These are phyloP conservation scores for Panellus pusillus DNA, from an alignment of 768 basidiomycete species.

Conservation along the genomic window DNA sequence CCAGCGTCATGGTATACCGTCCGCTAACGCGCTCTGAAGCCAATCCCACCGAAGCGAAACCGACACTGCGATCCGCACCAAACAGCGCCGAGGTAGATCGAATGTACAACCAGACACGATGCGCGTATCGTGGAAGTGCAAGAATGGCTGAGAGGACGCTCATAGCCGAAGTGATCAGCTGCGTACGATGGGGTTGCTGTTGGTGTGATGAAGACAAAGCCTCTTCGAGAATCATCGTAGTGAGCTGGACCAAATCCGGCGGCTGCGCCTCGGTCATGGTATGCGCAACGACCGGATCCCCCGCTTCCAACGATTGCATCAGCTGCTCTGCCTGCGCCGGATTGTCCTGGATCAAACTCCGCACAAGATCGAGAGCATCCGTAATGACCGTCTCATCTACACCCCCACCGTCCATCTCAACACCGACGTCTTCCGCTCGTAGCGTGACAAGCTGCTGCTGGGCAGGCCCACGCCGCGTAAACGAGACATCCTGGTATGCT, in stretches of 20 bases:
- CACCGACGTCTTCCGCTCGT: conserved; percentile 65
- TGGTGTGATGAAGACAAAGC: conserved; percentile 54
- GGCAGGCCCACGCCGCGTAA: conserved; percentile 43
- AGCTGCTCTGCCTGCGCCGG: conserved; percentile 62
- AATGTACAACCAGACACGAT: conserved; percentile 85
- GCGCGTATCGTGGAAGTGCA: conserved; percentile 71
- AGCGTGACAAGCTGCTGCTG: conserved; percentile 40
- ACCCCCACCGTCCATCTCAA: conserved; percentile 63
- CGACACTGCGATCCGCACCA: conserved; percentile 55
- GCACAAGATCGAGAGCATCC: conserved; percentile 76
- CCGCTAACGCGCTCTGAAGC: conserved; percentile 70
- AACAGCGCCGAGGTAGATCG: conserved; percentile 79
- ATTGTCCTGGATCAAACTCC: conserved; percentile 73
- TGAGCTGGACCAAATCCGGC: conserved; percentile 76
- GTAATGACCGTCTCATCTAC: conserved; percentile 63
- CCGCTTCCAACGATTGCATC: conserved; percentile 65
- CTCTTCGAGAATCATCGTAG: conserved; percentile 79
- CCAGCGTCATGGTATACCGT: conserved; percentile 79
- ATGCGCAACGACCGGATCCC: conserved; percentile 51
- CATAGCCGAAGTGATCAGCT: conserved; percentile 78
- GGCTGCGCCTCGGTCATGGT: conserved; percentile 53
- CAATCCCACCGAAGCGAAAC: conserved; percentile 65
- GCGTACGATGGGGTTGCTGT: conserved; percentile 46
- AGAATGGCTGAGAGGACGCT: conserved; percentile 79
- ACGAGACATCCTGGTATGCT: conserved; percentile 54